Percentiles rank a stretch among this genome's conserved stretches.
These are phyloP conservation scores for Kockovaella imperatae DNA, from an alignment of 768 basidiomycete species.

Conservation along the genomic window DNA sequence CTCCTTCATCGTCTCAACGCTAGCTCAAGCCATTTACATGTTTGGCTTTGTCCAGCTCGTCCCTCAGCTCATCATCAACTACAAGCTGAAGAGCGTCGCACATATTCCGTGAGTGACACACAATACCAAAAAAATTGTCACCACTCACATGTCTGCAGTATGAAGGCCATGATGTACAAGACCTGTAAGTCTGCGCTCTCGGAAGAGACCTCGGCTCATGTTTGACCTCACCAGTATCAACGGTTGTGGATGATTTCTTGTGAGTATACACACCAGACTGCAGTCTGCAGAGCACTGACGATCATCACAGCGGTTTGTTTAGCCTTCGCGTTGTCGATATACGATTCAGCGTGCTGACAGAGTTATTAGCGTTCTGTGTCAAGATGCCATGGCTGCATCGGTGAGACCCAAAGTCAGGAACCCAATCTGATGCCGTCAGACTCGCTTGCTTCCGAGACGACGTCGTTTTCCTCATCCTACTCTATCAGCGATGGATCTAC, in stretches of 20 bases:
- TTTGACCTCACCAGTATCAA: slow-evolving; percentile 26
- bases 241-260: slow-evolving; percentile 70
- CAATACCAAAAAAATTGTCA: slow-evolving; percentile 1
- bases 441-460: slow-evolving; percentile 54
- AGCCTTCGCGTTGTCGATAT: not conserved
- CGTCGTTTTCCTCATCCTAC: slow-evolving; percentile 74
- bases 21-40: slow-evolving; percentile 62
- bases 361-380: slow-evolving; percentile 72
- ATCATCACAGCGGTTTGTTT: slow-evolving; percentile 4
- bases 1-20: slow-evolving; percentile 84
- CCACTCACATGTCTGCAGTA: slow-evolving; percentile 37
- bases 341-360: slow-evolving; percentile 2
- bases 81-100: slow-evolving; percentile 89
- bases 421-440: slow-evolving; percentile 45
- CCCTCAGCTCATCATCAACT: slow-evolving; percentile 70
- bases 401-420: slow-evolving; percentile 8
- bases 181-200: slow-evolving; percentile 58
- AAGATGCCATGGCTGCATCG: slow-evolving; percentile 88
- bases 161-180: slow-evolving; percentile 98
- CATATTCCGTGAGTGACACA: slow-evolving; percentile 63
- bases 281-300: not conserved
- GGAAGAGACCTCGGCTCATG: no score
- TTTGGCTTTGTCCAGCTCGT: slow-evolving; percentile 85
- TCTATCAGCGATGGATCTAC: slow-evolving; percentile 99
- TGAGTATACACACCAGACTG: no score